A percentile compares a stretch with the other conserved stretches of the same genome.
These are phyloP conservation scores for Fusarium nisikadoi DNA, from an alignment of 2,329 filamentous ascomycete species.

Conservation along the genomic window DNA sequence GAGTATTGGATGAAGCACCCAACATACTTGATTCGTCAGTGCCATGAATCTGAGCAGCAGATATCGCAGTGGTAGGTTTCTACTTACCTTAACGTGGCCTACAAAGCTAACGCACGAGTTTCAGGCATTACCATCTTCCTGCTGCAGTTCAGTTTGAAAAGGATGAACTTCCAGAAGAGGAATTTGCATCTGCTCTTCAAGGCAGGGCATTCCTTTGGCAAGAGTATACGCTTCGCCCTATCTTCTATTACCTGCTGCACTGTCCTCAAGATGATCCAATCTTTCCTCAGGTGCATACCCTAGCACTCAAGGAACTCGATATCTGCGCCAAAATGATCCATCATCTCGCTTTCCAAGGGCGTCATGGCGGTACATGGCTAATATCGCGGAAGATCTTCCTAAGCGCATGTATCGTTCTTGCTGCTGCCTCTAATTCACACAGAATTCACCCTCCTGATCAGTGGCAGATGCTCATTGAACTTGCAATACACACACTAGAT, in stretches of 20 bases:
- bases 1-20: constrained; percentile 19
- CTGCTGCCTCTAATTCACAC: background rate
- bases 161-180: background rate
- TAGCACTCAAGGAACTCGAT: background rate
- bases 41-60: constrained; percentile 15
- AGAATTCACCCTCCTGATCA: background rate
- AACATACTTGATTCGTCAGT: constrained; percentile 5
- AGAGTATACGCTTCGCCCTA: constrained; percentile 19
- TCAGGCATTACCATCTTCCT: constrained; percentile 15
- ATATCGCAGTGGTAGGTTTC: constrained; percentile 14
- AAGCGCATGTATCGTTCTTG: constrained; percentile 6
- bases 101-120: background rate
- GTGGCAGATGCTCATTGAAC: background rate
- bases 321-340: background rate
- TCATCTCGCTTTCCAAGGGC: constrained; percentile 3
- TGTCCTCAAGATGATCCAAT: background rate
- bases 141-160: constrained; percentile 19
- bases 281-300: background rate
- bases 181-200: constrained; percentile 20
- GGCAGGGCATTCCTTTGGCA: constrained; percentile 11
- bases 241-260: constrained; percentile 20
- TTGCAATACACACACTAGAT: background rate
- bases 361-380: constrained; percentile 23
- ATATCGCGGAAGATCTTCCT: constrained; percentile 14
- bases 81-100: background rate